Evolutionary conservation across 2,329 filamentous ascomycete species (phyloP), one percentile per base, ranked within the genome.

Genomic region (Cordyceps farinosa): DNA sequence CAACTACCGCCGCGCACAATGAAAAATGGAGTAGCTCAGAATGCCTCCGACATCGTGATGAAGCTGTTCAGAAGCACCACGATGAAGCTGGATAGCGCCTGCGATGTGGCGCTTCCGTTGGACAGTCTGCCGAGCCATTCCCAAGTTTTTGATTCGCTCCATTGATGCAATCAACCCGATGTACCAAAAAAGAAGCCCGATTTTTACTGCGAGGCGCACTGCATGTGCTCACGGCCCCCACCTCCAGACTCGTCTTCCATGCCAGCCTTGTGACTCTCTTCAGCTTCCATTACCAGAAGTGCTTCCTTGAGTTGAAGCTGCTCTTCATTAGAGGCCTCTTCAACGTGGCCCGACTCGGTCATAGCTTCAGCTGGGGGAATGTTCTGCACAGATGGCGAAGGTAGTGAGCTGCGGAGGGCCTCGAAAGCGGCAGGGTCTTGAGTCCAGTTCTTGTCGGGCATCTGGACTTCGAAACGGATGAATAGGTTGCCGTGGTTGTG

Each of bases 391-490:
- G 78, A 67, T 2, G 85, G 89, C 2, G 90, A 79, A 2, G 94
- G 94, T n/a, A 99, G 86, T 62, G 97, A 88, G 70, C 88, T 84
- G 73, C 95, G 92, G 45, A 99, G 87, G 13, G 88, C 82, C 63
- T 91, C 86, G 70, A 96, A 90, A 66, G 91, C 89, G 64, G 87
- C 82, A 17, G 87, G 80, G 58, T 89, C 82, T 44, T 85, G 75
- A 44, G 85, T 85, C 84, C 86, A 90, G 73, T 86, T 82, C 80
- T 88, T 89, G 73, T 91, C 89, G 55, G 95, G 95, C 85, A 99
- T 98, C 80, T 96, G 97, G 79, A 99, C 92, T 72, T 91, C 89
- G 81, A 99, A 99, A 75, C 96, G 92, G 73, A 99, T 92, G 82
- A 95, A 99, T 70, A 99, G 83, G 80, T 99, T 97, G 72, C 95